Base-by-base conservation (phyloP, 2,329 filamentous ascomycete species). In the Arthrobotrys sphaeroides region DNA sequence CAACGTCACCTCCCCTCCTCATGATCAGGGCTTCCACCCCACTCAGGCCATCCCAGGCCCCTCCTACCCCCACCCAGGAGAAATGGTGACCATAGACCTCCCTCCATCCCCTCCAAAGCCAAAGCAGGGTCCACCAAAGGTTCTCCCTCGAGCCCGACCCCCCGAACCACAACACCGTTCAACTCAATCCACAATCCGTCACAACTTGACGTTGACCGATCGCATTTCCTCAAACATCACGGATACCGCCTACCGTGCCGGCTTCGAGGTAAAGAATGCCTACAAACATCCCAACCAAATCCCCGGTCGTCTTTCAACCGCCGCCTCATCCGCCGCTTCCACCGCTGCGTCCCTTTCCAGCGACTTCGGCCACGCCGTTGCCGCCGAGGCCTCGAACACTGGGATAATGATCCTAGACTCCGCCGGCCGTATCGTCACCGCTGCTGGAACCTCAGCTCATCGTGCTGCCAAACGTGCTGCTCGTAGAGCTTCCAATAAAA, bases 171-270 rank as follows among this genome's bases (percentile, higher is more conserved):
- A 22, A 42, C 22, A 62, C 62, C 2, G 55, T n/a, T n/a, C n/a
- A n/a, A n/a, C n/a, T n/a, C n/a, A n/a, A n/a, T n/a, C n/a, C n/a
- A n/a, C 70, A 0, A 68, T 74, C n/a, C 45, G 61, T 1, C 57
- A 74, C 12, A 74, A 74, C 24, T 28, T 42, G 18, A 55, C 36
- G 0, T 22, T 47, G 10, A 18, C 26, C n/a, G 60, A 73, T 18
- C 57, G 43, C 5, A n/a, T 73, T 38, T 24, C 47, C 18, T 40
- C 10, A 18, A 75, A 47, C 2, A 42, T 65, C 18, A 31, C 36
- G 4, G 72, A 75, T 38, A 16, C 65, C 10, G 72, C 72, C 12
- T 60, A 65, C 22, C 64, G 60, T 28, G 59, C 72, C 2, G 40
- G 31, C 13, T 75, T 49, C 40, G 72, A 75, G 16, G 20, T 75